Base-by-base conservation (phyloP, 2,329 filamentous ascomycete genomes). In the Nemania abortiva region DNA sequence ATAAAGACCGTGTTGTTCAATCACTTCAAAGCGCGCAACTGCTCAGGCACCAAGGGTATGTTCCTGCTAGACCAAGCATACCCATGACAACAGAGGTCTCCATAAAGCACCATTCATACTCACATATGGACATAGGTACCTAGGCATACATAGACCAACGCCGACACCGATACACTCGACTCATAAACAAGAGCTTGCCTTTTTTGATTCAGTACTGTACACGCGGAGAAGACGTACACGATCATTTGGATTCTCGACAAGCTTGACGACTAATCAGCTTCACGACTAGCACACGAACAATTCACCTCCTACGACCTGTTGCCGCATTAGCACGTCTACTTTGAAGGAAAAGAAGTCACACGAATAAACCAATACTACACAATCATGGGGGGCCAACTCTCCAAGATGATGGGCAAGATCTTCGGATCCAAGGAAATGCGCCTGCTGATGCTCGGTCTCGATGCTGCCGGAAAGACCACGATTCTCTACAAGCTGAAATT, bases 371-470 rank as follows among this genome's bases (percentile, higher is more conserved):
- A 29, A 49, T 27, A 18, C 42, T 18, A n/a, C 57, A 39, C 49
- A 50, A 52, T 24, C 66, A 98, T 98, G 95, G 95, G 95, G 85
- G 92, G 92, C 79, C 92, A 93, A 84, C 88, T 98, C 82, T 97
- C 94, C 78, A 97, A 97, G 86, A 91, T 98, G 85, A 95, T 98
- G 91, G 93, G 93, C 84, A 97, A 97, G 90, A 93, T 98, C 87
- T 98, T 97, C 87, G 95, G 95, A 84, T 97, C 95, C 75, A 97
- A 97, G 88, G 95, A 98, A 86, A 98, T 98, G 94, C 92, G 95
- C 79, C 91, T 99, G 81, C 87, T 98, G 80, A 99, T 99, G 96
- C 88, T 99, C 77, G 96, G 96, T 77, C 90, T 98, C 77, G 96
- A 99, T 84, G 96, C 96, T 74, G 96, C 96, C 75, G 96, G 96